Evolutionary conservation across 305 asterid genomes (phyloP).

Genomic region (Plantago rigida): DNA sequence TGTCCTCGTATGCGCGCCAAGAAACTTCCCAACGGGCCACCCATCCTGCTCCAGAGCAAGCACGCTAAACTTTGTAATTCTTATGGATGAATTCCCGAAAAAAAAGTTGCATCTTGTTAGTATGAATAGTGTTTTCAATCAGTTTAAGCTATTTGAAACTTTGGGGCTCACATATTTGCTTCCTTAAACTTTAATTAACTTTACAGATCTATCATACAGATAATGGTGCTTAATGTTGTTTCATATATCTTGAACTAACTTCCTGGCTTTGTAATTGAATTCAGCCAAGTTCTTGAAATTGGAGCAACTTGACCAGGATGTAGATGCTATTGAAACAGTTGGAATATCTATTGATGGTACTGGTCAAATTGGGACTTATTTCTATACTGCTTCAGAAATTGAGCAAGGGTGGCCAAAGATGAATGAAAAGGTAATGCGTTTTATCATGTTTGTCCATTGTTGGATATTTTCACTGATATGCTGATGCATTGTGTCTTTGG

Average conservation of each 20-base stretch:
- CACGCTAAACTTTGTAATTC: too few relatives aligned
- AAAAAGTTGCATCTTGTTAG: too few relatives aligned
- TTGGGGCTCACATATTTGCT: neutral
- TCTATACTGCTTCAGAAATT: slow-evolving; percentile 96
- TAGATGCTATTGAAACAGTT: slow-evolving; percentile 57
- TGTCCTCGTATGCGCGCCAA: too few relatives aligned
- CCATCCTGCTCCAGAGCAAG: too few relatives aligned
- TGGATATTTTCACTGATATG: slow-evolving; percentile 17
- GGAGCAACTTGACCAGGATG: slow-evolving; percentile 90
- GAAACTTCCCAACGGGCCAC: too few relatives aligned
- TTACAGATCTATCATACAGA: neutral
- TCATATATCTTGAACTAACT: slow-evolving; percentile 18
- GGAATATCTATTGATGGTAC: slow-evolving; percentile 86
- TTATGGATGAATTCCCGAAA: too few relatives aligned
- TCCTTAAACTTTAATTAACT: neutral
- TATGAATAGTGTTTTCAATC: too few relatives aligned
- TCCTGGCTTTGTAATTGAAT: slow-evolving; percentile 22
- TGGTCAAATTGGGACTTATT: slow-evolving; percentile 93
- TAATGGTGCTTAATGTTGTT: neutral
- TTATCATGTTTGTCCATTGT: slow-evolving; percentile 2
- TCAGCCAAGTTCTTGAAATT: slow-evolving; percentile 90
- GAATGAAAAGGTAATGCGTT: slow-evolving; percentile 62
- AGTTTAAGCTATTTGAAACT: too few relatives aligned
- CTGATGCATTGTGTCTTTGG: slow-evolving; percentile 27
- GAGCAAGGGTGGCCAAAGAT: slow-evolving; percentile 99